Evolutionary conservation across 352 stramenopile genomes (phyloP).

Genomic region (Phytophthora syringae): DNA sequence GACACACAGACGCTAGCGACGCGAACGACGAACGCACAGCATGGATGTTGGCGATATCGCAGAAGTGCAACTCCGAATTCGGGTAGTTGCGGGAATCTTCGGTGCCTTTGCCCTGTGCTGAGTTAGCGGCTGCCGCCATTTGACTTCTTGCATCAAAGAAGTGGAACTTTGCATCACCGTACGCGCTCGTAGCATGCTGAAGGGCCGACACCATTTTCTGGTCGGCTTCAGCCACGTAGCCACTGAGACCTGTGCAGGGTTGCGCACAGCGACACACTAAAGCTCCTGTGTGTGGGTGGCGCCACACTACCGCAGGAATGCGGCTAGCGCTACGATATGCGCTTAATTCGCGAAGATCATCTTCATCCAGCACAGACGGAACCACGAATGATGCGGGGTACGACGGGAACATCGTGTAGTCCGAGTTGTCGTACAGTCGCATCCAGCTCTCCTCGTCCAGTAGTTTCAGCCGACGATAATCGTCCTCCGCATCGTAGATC

Average conservation of each 20-base stretch:
- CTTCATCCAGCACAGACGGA: conserved; percentile 92
- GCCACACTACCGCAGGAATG: conserved; percentile 94
- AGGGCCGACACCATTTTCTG: conserved; percentile 82
- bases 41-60: conserved; percentile 99
- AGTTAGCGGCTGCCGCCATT: conserved; percentile 87
- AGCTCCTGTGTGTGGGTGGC: conserved; percentile 89
- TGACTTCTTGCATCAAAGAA: conserved; percentile 88
- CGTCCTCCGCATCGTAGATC: conserved; percentile 80
- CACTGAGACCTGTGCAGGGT: conserved; percentile 82
- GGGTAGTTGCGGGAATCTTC: conserved; percentile 96
- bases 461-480: conserved; percentile 85
- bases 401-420: conserved; percentile 92
- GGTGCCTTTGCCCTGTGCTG: conserved; percentile 87
- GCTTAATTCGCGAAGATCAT: conserved; percentile 85
- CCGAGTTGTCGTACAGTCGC: conserved; percentile 85
- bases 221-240: conserved; percentile 81
- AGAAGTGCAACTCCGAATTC: conserved; percentile 96
- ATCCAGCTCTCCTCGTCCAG: conserved; percentile 85
- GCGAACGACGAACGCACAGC: conserved; percentile 92
- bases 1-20: conserved; percentile 76
- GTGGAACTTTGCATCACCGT: conserved; percentile 78
- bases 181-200: conserved; percentile 65
- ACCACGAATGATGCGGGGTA: conserved; percentile 96
- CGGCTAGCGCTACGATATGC: conserved; percentile 95
- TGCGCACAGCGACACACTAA: conserved; percentile 90